Base-by-base conservation (phyloP, 305 asterid genomes). In the Fraxinus latifolia region DNA sequence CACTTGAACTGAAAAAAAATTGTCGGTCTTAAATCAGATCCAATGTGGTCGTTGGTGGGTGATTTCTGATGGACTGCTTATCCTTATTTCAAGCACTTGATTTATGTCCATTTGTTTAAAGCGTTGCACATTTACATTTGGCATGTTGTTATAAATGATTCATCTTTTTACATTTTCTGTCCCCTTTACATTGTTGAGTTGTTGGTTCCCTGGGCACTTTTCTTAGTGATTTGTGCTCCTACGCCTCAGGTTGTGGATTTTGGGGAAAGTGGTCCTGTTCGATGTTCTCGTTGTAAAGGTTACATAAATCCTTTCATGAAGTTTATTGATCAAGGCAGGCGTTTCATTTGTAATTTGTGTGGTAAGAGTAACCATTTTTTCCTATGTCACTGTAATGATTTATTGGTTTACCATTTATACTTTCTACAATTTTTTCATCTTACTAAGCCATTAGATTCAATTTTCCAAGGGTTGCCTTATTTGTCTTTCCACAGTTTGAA, bases 241-340 rank as follows among this genome's bases (percentile, higher is more conserved):
- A 33, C 21, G 11, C 12, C 47, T 32, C 77, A 96, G 99, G 93
- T 95, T 82, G 98, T 96, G 88, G 99, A 96, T 90, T 95, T 95
- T 86, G 98, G 98, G 70, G 99, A 93, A 86, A 87, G 90, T 89
- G 99, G 99, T 75, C 99, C 99, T 76, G 97, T 96, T 81, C 94
- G 99, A 84, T 96, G 99, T 88, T 95, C 97, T 68, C 98, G 97
- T 34, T 96, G 99, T 92, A 93, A 96, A 88, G 98, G 98, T 82
- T 96, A 96, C 91, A 90, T 96, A 70, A 96, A 96, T 85, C 99
- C 99, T 76, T 95, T 95, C 78, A 90, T 95, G 96, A 95, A 93
- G 89, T 96, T 96, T 85, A 90, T 92, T 71, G 98, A 96, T 86
- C 98, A 95, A 85, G 99, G 99, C 81, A 91, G 93, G 84, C 95